Base-by-base conservation (phyloP, 371 early-diverging fungal genomes). In the Zancudomyces culisetae region DNA sequence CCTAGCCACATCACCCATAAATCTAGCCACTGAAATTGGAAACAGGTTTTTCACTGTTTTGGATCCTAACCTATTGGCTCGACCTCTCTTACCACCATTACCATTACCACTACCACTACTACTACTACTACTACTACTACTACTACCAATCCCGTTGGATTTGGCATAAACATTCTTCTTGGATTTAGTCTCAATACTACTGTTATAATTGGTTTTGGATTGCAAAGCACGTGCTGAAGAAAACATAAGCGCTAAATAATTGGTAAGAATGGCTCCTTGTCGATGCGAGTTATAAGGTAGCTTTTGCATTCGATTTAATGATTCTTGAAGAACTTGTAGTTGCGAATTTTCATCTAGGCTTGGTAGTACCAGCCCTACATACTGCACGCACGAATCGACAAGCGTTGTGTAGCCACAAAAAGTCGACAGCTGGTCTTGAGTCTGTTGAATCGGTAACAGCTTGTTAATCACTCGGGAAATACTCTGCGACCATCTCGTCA, bases 251-350 rank as follows among this genome's bases (percentile, higher is more conserved):
- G 77, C 68, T 0, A 89, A 65, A n/a, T 78, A 63, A 60, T 94
- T 94, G 20, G 84, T 72, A 47, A 84, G 76, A 19, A 85, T 68
- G 0, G 92, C 85, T 53, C 75, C 73, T 47, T 84, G 75, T 42
- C 85, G 70, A 3, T 79, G 82, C 1, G 86, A 75, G 49, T 85
- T 89, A 77, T 48, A 74, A 2, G 70, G 57, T 56, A 63, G 52
- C n/a, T 42, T 66, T 56, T 82, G 85, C 30, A 81, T 69, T 19
- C 74, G 63, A 50, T 76, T 79, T 0, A 78, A 70, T 51, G 90
- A 69, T 2, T 76, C 70, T 29, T 92, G 91, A 51, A 91, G 70
- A 20, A 76, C 58, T 0, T 81, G 65, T 40, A 85, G 82, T 64
- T 93, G 94, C 10, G 76, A 70, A 2, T 72, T 63, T 21, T 81